Percentiles rank a stretch among this genome's conserved stretches.
These are phyloP conservation scores for Fusarium zealandicum DNA, from an alignment of 2,329 filamentous ascomycete genomes.

Conservation along the genomic window DNA sequence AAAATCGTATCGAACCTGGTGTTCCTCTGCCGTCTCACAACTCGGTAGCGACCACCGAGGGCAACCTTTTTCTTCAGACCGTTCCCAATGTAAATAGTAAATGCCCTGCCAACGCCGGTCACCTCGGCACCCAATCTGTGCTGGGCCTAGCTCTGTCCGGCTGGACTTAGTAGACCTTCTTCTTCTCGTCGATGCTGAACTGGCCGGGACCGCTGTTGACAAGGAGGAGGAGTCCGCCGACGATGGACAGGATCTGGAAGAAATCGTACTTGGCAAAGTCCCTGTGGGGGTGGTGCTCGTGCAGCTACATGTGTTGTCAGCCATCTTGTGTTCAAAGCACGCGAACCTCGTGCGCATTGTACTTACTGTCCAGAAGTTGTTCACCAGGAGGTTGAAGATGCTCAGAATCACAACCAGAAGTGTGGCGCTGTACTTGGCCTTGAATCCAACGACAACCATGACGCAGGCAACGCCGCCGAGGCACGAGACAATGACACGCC, in stretches of 20 bases:
- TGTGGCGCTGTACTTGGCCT: slow-evolving; percentile 98
- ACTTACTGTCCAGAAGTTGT: slow-evolving; percentile 99
- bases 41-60: slow-evolving; percentile 7
- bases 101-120: slow-evolving; percentile 35
- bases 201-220: slow-evolving; percentile 99
- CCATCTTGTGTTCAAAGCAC: neutral
- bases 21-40: slow-evolving; percentile 13
- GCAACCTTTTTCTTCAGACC: slow-evolving; percentile 23
- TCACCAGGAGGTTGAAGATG: slow-evolving; percentile 95
- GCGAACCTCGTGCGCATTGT: neutral
- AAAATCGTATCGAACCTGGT: slow-evolving; percentile 19
- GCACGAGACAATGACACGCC: slow-evolving; percentile 83
- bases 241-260: slow-evolving; percentile 99
- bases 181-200: slow-evolving; percentile 99
- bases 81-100: slow-evolving; percentile 33
- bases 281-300: slow-evolving; percentile 98
- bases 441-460: slow-evolving; percentile 99
- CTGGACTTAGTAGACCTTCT: slow-evolving; percentile 88
- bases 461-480: slow-evolving; percentile 90
- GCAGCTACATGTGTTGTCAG: slow-evolving; percentile 66
- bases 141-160: slow-evolving; percentile 11
- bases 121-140: slow-evolving; percentile 24
- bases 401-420: slow-evolving; percentile 94
- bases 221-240: slow-evolving; percentile 92
- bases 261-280: slow-evolving; percentile 99